Evolutionary conservation across 2,329 filamentous ascomycete species (phyloP).

Genomic region (Calonectria multiphialidica): DNA sequence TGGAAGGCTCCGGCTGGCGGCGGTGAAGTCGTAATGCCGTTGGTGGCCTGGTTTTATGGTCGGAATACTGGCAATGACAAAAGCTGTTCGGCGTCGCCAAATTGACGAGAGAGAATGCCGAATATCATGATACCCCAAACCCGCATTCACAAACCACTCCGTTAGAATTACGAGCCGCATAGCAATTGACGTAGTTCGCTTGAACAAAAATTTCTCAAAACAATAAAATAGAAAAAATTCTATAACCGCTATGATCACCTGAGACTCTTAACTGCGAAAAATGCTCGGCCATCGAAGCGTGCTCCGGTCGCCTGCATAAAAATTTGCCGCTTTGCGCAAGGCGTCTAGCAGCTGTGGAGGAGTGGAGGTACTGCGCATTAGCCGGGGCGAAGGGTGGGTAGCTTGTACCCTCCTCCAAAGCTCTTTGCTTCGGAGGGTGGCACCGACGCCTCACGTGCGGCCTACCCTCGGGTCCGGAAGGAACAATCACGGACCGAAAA

Average conservation of each 20-base stretch:
- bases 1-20: neutral
- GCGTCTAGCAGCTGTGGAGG: neutral
- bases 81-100: neutral
- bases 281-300: neutral
- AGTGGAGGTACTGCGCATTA: neutral
- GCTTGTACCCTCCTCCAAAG: neutral
- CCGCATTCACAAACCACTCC: no score
- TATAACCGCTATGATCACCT: slow-evolving; percentile 3
- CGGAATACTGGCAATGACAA: neutral
- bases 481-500: slow-evolving; percentile 48
- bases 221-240: neutral
- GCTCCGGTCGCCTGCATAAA: neutral
- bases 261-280: neutral
- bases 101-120: neutral
- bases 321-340: neutral
- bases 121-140: neutral
- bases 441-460: slow-evolving; percentile 15
- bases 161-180: no score
- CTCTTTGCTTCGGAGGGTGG: slow-evolving; percentile 12
- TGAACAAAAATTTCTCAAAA: neutral
- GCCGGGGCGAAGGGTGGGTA: neutral
- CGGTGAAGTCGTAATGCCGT: neutral
- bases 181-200: no score
- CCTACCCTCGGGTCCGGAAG: slow-evolving; percentile 16
- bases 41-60: neutral